Evolutionary conservation across 2,329 filamentous ascomycete genomes (phyloP), one percentile per base, ranked within the genome.

Genomic region (Drechslerella stenobrocha): DNA sequence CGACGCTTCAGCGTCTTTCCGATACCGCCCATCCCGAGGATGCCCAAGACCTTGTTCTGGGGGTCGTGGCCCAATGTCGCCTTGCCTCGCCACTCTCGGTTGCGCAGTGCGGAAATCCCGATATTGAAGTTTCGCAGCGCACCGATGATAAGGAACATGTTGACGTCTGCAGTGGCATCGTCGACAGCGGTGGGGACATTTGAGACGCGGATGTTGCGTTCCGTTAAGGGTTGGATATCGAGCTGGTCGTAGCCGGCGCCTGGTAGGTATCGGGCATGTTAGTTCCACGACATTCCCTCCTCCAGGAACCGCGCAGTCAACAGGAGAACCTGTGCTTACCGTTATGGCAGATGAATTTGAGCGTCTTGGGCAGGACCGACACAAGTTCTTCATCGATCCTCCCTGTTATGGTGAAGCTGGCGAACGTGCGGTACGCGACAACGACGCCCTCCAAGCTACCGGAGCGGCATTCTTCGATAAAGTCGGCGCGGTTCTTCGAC

Each of bases 191-290:
- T 85, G n/a, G 89, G 90, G 0, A 87, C 86, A 76, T 95, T 93
- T 70, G 88, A 90, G 30, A 95, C 87, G 40, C 79, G 81, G 70
- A 95, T 81, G 22, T 79, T 79, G 53, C 83, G 84, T 0, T 79
- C 79, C 7, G 84, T 87, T 79, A 88, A 92, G 35, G 87, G 86
- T 46, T 82, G 75, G 6, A 91, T 80, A 75, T 91, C 86, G 70
- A 95, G 80, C 75, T 90, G 87, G 76, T 95, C 90, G 77, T 95
- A 95, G 34, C 90, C 90, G 58, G 90, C 88, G 69, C 88, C 86
- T 87, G n/a, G n/a, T n/a, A n/a, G n/a, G n/a, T n/a, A n/a, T n/a
- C n/a, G n/a, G n/a, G n/a, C n/a, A n/a, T n/a, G n/a, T n/a, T n/a
- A n/a, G n/a, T n/a, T n/a, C n/a, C n/a, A n/a, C n/a, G n/a, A n/a